Percentiles rank a stretch among this genome's conserved stretches.
These are phyloP conservation scores for Hyaloperonospora arabidopsidis DNA, from an alignment of 352 stramenopile species.

Conservation along the genomic window DNA sequence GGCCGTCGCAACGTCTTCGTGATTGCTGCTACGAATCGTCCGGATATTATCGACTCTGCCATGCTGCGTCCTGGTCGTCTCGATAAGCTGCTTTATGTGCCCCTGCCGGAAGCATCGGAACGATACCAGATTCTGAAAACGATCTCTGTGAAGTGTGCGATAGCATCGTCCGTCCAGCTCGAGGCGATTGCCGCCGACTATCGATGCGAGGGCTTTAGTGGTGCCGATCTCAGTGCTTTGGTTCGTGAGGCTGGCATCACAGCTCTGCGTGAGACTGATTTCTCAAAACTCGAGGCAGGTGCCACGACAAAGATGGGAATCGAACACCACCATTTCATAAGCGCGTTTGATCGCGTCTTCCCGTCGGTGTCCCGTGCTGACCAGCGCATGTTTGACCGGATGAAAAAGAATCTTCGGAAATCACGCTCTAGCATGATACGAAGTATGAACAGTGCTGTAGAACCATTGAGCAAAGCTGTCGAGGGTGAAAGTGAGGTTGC, in stretches of 20 bases:
- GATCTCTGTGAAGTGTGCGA: slow-evolving; percentile 61
- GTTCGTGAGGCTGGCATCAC: slow-evolving; percentile 95
- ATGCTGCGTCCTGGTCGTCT: slow-evolving; percentile 97
- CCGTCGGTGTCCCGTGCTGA: slow-evolving; percentile 77
- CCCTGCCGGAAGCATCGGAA: slow-evolving; percentile 82
- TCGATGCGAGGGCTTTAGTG: slow-evolving; percentile 92
- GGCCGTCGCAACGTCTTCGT: slow-evolving; percentile 94
- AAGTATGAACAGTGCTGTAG: slow-evolving; percentile 2
- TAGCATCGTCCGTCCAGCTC: slow-evolving; percentile 81
- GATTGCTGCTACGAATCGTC: slow-evolving; percentile 91
- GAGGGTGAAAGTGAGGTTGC: background rate
- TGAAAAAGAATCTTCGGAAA: slow-evolving; percentile 84
- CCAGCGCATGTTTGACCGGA: slow-evolving; percentile 82
- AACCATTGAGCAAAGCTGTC: background rate
- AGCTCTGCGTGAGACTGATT: slow-evolving; percentile 76
- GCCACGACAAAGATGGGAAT: slow-evolving; percentile 45
- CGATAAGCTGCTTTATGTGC: slow-evolving; percentile 98
- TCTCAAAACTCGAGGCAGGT: slow-evolving; percentile 27
- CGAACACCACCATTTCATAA: slow-evolving; percentile 55
- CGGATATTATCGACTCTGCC: slow-evolving; percentile 98
- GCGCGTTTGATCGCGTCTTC: slow-evolving; percentile 76
- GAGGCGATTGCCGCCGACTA: slow-evolving; percentile 83
- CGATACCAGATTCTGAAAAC: slow-evolving; percentile 89
- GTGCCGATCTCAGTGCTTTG: slow-evolving; percentile 95
- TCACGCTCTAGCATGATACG: slow-evolving; percentile 35